Evolutionary conservation across 225 moss, liverwort and hornwort species (phyloP), one percentile per base, ranked within the genome.

Genomic region (Anthoceros angustus): DNA sequence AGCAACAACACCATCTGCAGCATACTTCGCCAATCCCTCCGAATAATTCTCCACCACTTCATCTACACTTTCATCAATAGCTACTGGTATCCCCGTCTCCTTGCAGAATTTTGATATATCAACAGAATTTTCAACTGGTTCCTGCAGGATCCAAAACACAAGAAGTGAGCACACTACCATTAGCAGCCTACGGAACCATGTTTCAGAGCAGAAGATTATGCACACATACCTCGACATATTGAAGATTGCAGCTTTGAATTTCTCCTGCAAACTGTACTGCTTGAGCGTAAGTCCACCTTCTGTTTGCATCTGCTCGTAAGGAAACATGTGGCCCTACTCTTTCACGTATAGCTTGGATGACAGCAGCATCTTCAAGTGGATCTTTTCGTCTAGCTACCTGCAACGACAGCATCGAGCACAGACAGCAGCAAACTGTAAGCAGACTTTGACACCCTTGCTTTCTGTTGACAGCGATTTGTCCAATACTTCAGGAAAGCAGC

Each of bases 31-130:
- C 38, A 88, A 82, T 65, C 65, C 55, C 70, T 74, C 80, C 65
- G 75, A 80, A 60, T 75, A 74, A 67, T 67, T 40, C 42, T 68
- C 72, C 6, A 62, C 64, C 26, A 82, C 82, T 72, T 98, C 92
- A 74, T 98, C 92, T 68, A 98, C 75, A 70, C 72, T 92, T 75
- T 98, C 98, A 73, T 98, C 98, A 41, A 98, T 80, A 61, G 98
- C 98, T 46, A 89, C 92, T n/a, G 82, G 69, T 25, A 98, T 64
- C 16, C 80, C 77, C 48, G 81, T 89, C 72, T 98, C 84, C 65
- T 64, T 61, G 50, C 87, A 89, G 69, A 98, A 98, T 65, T 80
- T 76, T 1, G 81, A 80, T 48, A 98, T 78, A 63, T 92, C 92
- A 68, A 65, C 70, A 0, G 82, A 69, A 50, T 78, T 74, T 62